These are phyloP conservation scores for Diaporthe citrichinensis DNA, from an alignment of 2,329 filamentous ascomycete genomes.

Conservation along the genomic window DNA sequence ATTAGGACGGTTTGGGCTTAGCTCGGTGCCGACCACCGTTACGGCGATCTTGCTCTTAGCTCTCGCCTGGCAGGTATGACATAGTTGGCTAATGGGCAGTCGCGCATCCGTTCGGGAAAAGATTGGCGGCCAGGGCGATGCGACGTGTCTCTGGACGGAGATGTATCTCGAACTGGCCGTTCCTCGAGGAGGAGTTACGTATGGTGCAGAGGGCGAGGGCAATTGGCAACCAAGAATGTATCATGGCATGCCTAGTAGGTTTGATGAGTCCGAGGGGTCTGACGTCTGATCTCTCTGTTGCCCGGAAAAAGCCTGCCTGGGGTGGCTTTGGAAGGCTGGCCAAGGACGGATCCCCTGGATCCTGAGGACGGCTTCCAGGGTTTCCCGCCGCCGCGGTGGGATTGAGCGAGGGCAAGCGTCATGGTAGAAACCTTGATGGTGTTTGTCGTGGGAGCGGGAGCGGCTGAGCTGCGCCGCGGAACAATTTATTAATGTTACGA, in stretches of 20 bases:
- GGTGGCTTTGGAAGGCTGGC: conserved; percentile 22
- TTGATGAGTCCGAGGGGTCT: conserved; percentile 29
- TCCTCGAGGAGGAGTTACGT: conserved; percentile 23
- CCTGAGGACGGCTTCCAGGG: conserved; percentile 12
- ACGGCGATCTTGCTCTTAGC: conserved; percentile 30
- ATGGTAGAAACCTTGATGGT: conserved; percentile 19
- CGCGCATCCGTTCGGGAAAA: conserved; percentile 1
- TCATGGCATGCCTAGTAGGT: conserved; percentile 30
- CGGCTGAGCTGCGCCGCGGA: background rate
- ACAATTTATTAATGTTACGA: background rate
- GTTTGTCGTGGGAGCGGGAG: conserved; percentile 19
- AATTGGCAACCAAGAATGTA: conserved; percentile 29
- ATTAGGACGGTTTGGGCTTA: background rate
- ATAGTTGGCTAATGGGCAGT: conserved; percentile 27
- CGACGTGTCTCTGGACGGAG: conserved; percentile 31
- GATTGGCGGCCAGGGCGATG: conserved; percentile 27
- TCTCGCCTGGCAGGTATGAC: conserved; percentile 37
- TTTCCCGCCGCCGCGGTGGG: conserved; percentile 13
- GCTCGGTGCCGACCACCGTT: conserved; percentile 8
- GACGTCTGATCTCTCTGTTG: conserved; percentile 30
- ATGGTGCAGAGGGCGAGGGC: background rate
- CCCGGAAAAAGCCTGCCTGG: conserved; percentile 2
- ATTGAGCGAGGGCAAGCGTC: conserved; percentile 13
- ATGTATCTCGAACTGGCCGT: conserved; percentile 31
- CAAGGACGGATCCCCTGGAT: conserved; percentile 20